Evolutionary conservation across 345 rosid species (phyloP).

Genomic region (Pugionium cornutum): DNA sequence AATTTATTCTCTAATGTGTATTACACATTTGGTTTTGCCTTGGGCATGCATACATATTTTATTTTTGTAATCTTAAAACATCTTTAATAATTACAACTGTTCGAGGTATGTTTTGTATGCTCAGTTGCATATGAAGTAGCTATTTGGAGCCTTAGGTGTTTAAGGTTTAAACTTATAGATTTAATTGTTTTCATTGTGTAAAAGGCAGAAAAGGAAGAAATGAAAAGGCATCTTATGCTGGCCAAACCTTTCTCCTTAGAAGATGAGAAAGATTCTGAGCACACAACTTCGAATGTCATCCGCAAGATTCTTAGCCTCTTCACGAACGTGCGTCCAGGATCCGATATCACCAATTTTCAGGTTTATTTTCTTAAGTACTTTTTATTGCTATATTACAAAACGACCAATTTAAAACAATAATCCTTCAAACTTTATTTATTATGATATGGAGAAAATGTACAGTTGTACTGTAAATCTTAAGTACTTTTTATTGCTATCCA

Average conservation of each 20-base stretch:
- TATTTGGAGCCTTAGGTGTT: neutral
- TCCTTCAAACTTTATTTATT: too few relatives aligned
- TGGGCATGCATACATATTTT: neutral
- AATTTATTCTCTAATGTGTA: neutral
- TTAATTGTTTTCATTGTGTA: neutral
- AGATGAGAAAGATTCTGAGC: constrained; percentile 45
- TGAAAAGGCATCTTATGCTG: constrained; percentile 40
- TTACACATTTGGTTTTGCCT: neutral
- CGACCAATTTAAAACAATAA: neutral
- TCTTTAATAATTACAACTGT: neutral
- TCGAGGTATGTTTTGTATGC: neutral
- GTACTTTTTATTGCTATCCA: too few relatives aligned
- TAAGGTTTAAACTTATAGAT: neutral
- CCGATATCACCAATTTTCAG: constrained; percentile 64
- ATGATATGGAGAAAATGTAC: too few relatives aligned
- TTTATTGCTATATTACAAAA: neutral
- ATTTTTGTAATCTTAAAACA: neutral
- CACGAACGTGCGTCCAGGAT: constrained; percentile 55
- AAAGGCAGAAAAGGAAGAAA: constrained; percentile 28
- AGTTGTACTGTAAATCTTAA: too few relatives aligned
- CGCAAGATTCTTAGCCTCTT: constrained; percentile 52
- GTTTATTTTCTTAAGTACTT: constrained; percentile 5
- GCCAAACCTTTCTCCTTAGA: constrained; percentile 50
- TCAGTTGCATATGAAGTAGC: neutral
- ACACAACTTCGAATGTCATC: constrained; percentile 49